Conservation (phyloP, 106 monocot genomes). For the Platanthera guangdongensis region DNA sequence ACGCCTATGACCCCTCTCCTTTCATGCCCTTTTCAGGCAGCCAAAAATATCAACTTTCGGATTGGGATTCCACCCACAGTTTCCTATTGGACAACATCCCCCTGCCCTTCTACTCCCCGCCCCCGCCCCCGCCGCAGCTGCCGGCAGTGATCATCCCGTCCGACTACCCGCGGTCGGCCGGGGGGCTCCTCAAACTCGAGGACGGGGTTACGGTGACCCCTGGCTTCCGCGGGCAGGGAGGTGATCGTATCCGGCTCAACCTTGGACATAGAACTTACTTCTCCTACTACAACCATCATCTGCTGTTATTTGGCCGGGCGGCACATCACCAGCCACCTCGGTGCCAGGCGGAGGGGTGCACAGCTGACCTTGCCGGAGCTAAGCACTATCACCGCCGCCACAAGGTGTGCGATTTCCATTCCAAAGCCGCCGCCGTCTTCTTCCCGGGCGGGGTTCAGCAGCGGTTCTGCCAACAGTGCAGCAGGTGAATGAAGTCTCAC, state of each 20-base stretch:
- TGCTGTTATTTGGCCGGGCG: neutral
- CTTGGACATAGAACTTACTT: conserved; percentile 39
- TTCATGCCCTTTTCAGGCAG: neutral
- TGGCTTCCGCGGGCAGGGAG: neutral
- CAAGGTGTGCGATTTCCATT: conserved; percentile 44
- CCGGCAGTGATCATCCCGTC: neutral
- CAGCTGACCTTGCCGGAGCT: conserved; percentile 23
- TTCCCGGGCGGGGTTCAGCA: conserved; percentile 15
- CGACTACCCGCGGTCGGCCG: neutral
- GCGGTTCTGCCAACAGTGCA: conserved; percentile 51
- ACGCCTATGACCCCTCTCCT: neutral
- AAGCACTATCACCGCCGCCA: conserved; percentile 43
- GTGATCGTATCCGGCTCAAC: conserved; percentile 22
- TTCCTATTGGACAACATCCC: neutral
- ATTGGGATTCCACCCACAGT: neutral
- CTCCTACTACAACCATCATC: conserved; percentile 17
- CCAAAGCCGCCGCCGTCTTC: conserved; percentile 28
- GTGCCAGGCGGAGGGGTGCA: conserved; percentile 42
- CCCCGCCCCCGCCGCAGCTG: neutral
- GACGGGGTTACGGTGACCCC: neutral
- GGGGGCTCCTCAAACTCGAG: neutral
- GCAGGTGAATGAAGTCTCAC: conserved; percentile 15
- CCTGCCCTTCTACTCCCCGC: neutral
- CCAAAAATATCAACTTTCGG: neutral
- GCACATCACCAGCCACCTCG: conserved; percentile 12